Base-by-base conservation (phyloP, 2,329 filamentous ascomycete genomes). In the Elsinoe perseae region DNA sequence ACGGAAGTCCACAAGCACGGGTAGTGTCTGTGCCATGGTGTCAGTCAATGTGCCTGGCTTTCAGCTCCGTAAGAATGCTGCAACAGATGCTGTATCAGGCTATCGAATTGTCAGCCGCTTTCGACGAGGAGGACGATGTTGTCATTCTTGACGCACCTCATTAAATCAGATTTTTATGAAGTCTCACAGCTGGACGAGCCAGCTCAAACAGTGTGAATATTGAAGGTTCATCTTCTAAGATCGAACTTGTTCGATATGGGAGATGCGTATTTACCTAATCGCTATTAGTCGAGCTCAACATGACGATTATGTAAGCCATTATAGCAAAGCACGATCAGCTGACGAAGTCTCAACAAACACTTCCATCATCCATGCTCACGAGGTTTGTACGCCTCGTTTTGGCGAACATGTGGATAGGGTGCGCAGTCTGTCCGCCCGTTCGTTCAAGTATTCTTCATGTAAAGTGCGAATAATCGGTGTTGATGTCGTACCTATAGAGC, bases 181-280 rank as follows among this genome's bases (percentile, higher is more conserved):
- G 77, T 77, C 69, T 64, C 68, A 72, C 75, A 78, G 79, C 83
- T 80, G 83, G 78, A 63, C 70, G 77, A 65, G 32, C 67, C 66
- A 71, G 75, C 73, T 84, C 81, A 82, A 81, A 83, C 80, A 84
- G 81, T 83, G 81, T 84, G 81, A 84, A 84, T 84, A 83, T n/a
- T 28, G 55, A 75, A 75, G 67, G 73, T 78, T 83, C 80, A 84
- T 84, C 81, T 83, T 82, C 64, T 68, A 71, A 74, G 63, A 60
- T 59, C 60, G 63, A 58, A 65, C 61, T 18, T 55, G 44, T 40
- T 25, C 12, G 12, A 56, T 3, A 20, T 20, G 23, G 23, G 34
- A 38, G 18, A 44, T 54, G 32, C 7, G 34, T 57, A 21, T 10
- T 20, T 53, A 66, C 62, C 62, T 62, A 56, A 48, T 54, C 54